Evolutionary conservation across 306 rosid genomes (phyloP), one percentile per base, ranked within the genome.

Genomic region (Prunus mongolica): DNA sequence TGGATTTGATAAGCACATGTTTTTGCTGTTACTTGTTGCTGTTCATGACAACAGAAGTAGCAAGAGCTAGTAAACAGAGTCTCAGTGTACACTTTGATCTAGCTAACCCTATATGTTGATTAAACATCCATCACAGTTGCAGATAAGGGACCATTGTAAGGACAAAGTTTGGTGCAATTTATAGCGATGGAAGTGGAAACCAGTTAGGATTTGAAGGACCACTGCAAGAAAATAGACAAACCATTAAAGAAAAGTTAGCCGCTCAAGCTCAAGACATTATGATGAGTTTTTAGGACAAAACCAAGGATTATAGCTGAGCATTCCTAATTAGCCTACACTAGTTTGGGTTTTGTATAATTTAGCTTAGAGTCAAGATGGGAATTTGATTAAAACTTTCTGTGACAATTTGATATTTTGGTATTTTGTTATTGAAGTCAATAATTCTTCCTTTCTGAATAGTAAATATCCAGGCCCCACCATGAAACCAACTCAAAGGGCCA

Each of bases 391-490:
- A 14, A 57, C 24, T 57, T 20, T 22, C 14, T 0, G 3, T 24
- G 24, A 57, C 11, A 20, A 3, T 22, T 12, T 57, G 63, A 22
- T n/a, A 57, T 57, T 1, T 38, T 38, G 63, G 63, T 57, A 52
- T 20, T 22, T 4, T 22, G 4, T 22, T 38, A 38, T 9, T 38
- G 44, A 1, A 38, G 44, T 38, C 44, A 38, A 7, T 24, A 41
- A 16, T 3, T 38, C 65, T 34, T 41, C 15, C 54, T 58, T 74
- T 78, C 76, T 77, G 57, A 30, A 66, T 72, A 24, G 78, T 79
- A 67, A 76, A 73, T 58, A 65, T 73, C 6, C 8, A 64, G 87
- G 90, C 73, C 91, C 90, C 94, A 86, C 91, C 60, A 12, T 71
- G 75, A 69, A 80, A 72, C 81, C 70, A 80, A 72, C n/a, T 74